A percentile compares a stretch with the other conserved stretches of the same genome.
phyloP scores from a whole-genome alignment of 31 red algal species.

The Bonnemaisonia californica region DNA sequence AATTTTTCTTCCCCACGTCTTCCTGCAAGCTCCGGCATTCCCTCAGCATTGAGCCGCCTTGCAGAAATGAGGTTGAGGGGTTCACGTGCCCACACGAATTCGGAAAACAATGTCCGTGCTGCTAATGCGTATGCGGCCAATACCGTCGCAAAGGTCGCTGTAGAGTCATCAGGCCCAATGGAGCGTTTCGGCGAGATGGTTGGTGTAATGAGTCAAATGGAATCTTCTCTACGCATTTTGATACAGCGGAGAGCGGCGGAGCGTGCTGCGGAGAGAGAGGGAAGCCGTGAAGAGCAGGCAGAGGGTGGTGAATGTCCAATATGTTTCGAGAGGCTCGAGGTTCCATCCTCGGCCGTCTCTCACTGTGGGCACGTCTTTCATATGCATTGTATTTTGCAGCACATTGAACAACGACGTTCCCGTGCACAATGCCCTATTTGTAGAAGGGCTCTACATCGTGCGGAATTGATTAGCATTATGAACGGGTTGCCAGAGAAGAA shows the following conservation, averaged over 20 bases:
- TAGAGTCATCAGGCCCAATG: background rate
- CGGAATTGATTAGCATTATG: conserved; percentile 3
- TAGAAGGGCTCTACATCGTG: background rate
- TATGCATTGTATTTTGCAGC: conserved; percentile 19
- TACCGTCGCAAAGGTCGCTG: background rate
- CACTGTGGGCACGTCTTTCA: conserved; percentile 42
- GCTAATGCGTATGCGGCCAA: background rate
- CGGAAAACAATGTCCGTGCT: too few relatives aligned
- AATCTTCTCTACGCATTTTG: background rate
- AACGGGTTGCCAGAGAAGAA: conserved; percentile 22
- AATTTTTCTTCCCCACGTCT: too few relatives aligned
- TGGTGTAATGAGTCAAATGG: background rate
- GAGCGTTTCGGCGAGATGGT: background rate
- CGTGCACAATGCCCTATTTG: conserved; percentile 8
- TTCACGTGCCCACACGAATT: too few relatives aligned
- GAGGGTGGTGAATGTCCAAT: conserved; percentile 24
- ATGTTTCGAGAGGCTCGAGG: conserved; percentile 10
- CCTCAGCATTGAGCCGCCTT: background rate
- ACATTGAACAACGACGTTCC: background rate
- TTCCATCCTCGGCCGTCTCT: background rate
- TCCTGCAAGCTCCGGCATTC: background rate
- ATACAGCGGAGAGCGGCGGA: background rate
- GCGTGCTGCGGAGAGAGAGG: background rate
- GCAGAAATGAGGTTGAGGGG: too few relatives aligned
- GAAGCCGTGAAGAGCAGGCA: background rate